phyloP scores from a whole-genome alignment of 768 basidiomycete genomes.

The Lactarius deliciosus region DNA sequence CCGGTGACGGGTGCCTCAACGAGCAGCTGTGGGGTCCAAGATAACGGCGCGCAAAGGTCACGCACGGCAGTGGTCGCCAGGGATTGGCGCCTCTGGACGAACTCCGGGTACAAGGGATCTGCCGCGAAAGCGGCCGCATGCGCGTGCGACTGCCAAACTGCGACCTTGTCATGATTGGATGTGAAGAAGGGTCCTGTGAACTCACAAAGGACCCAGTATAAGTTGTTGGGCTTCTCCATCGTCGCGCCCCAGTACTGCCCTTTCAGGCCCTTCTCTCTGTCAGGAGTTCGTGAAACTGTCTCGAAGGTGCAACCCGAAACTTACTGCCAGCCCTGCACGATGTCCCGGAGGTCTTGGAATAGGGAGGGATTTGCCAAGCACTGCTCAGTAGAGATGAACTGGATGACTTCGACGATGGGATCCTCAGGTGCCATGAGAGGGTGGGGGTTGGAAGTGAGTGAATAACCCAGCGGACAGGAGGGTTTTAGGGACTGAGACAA shows the following conservation, averaged over 20 bases:
- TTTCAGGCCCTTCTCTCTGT: constrained; percentile 13
- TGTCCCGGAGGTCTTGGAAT: constrained; percentile 6
- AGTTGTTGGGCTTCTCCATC: neutral
- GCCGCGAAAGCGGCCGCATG: constrained; percentile 7
- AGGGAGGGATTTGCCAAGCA: constrained; percentile 7
- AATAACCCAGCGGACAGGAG: neutral
- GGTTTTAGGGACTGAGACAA: neutral
- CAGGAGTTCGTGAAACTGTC: neutral
- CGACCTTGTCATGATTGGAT: neutral
- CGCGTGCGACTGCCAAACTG: constrained; percentile 18
- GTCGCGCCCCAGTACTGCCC: constrained; percentile 19
- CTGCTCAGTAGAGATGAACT: neutral
- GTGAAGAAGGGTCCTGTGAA: neutral
- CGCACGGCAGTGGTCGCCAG: neutral
- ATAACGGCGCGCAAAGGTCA: neutral
- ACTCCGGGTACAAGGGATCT: constrained; percentile 7
- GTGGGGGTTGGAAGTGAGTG: neutral
- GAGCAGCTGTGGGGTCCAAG: neutral
- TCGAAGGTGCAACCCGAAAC: neutral
- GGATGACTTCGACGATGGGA: constrained; percentile 10
- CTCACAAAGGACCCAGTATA: constrained; percentile 21
- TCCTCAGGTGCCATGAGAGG: neutral
- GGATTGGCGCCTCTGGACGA: neutral
- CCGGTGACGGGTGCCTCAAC: constrained; percentile 11
- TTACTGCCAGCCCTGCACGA: constrained; percentile 15